Evolutionary conservation across 768 basidiomycete genomes (phyloP).

Genomic region (Naganishia friedmannii): DNA sequence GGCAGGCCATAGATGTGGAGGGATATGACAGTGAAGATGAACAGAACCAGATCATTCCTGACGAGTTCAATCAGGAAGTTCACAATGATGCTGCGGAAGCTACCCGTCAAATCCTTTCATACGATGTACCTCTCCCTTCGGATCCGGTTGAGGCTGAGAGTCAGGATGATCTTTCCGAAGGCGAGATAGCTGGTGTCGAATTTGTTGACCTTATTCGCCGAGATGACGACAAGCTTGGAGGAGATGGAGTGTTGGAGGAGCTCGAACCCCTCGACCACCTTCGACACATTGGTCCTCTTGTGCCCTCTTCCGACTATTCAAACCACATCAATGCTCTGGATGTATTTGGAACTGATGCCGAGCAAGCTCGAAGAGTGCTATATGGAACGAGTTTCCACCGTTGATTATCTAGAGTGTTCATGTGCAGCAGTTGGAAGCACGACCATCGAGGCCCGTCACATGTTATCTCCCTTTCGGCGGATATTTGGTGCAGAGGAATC

Average conservation of each 20-base stretch:
- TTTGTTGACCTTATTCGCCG: background rate
- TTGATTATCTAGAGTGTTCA: background rate
- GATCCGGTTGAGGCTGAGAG: background rate
- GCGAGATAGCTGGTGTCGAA: background rate
- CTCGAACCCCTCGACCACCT: background rate
- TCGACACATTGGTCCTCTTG: background rate
- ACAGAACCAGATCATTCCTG: background rate
- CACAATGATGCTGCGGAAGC: background rate
- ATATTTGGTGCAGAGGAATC: too few relatives aligned
- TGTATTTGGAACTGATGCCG: constrained; percentile 15
- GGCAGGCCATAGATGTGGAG: background rate
- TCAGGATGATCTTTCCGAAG: background rate
- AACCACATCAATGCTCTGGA: background rate
- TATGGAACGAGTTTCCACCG: constrained; percentile 5
- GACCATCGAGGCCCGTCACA: too few relatives aligned
- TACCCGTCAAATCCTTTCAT: background rate
- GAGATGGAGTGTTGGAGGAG: too few relatives aligned
- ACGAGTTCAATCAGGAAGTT: background rate
- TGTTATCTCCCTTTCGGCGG: too few relatives aligned
- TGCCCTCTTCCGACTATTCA: background rate
- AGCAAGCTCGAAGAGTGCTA: constrained; percentile 4
- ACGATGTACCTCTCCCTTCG: background rate
- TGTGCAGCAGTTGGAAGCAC: background rate
- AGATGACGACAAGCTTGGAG: too few relatives aligned
- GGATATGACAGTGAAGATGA: background rate